Conservation (phyloP, 768 basidiomycete genomes). For the Lyophyllum shimeji region DNA sequence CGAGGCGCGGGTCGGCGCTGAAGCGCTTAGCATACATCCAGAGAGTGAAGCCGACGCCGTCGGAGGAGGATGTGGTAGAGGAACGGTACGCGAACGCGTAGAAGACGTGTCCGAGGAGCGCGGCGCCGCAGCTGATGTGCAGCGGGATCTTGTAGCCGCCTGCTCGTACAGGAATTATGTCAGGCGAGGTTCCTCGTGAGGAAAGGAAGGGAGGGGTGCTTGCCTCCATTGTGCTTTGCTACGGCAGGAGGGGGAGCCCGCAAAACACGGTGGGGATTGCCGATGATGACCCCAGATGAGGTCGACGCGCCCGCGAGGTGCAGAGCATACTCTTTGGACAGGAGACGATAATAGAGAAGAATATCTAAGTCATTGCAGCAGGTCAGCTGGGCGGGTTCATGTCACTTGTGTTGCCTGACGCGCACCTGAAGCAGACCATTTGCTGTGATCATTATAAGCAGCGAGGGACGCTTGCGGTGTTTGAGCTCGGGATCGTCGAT, state of each 20-base stretch:
- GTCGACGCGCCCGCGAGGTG: constrained; percentile 64
- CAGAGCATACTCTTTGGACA: constrained; percentile 61
- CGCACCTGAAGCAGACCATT: constrained; percentile 30
- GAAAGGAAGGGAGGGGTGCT: constrained; percentile 5
- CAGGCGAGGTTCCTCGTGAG: too few species aligned
- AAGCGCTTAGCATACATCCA: constrained; percentile 73
- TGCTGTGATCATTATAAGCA: constrained; percentile 43
- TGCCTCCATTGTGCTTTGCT: constrained; percentile 56
- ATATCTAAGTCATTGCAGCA: constrained; percentile 36
- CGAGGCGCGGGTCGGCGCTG: constrained; percentile 68
- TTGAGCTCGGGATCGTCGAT: constrained; percentile 39
- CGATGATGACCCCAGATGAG: constrained; percentile 67
- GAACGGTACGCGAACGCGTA: constrained; percentile 63
- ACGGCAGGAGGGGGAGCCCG: constrained; percentile 57
- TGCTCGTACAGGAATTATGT: constrained; percentile 18
- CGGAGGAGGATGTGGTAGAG: constrained; percentile 72
- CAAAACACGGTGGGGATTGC: constrained; percentile 66
- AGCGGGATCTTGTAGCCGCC: constrained; percentile 59
- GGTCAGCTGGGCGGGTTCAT: neutral
- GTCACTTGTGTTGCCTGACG: neutral
- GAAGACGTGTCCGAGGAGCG: constrained; percentile 55
- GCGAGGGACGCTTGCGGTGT: constrained; percentile 45
- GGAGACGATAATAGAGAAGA: constrained; percentile 70
- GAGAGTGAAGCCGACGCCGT: constrained; percentile 57
- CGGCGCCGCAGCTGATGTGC: constrained; percentile 51